phyloP scores from a whole-genome alignment of 2,329 filamentous ascomycete genomes.

The Elsinoe ampelina region DNA sequence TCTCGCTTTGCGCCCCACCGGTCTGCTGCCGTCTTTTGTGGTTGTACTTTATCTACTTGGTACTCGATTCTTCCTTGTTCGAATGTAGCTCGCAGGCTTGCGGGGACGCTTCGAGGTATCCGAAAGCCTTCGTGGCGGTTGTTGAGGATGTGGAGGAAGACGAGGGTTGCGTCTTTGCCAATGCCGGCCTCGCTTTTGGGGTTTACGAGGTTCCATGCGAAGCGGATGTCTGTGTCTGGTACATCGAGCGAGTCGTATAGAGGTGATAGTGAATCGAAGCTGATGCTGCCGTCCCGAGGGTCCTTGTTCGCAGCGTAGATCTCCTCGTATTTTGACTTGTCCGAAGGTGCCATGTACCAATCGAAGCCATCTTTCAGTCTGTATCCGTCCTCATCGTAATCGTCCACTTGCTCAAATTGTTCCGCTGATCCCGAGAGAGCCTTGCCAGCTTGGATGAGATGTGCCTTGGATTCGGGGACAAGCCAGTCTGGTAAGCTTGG shows the following conservation, averaged over 20 bases:
- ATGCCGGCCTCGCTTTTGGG: slow-evolving; percentile 73
- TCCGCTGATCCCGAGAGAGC: slow-evolving; percentile 71
- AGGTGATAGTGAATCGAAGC: slow-evolving; percentile 68
- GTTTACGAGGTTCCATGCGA: slow-evolving; percentile 96
- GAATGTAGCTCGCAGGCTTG: slow-evolving; percentile 82
- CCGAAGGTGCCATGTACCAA: slow-evolving; percentile 94
- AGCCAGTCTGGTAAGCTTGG: slow-evolving; percentile 84
- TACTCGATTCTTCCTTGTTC: slow-evolving; percentile 97
- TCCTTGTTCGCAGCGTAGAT: slow-evolving; percentile 93
- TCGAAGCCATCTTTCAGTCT: slow-evolving; percentile 95
- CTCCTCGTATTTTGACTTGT: slow-evolving; percentile 91
- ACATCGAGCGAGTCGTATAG: slow-evolving; percentile 75
- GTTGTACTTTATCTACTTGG: slow-evolving; percentile 67
- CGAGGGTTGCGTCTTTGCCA: slow-evolving; percentile 88
- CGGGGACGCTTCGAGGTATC: slow-evolving; percentile 83
- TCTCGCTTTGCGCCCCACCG: slow-evolving; percentile 73
- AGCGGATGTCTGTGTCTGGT: slow-evolving; percentile 70
- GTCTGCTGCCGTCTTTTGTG: slow-evolving; percentile 49
- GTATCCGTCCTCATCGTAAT: slow-evolving; percentile 65
- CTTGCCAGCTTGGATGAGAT: slow-evolving; percentile 74
- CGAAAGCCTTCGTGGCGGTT: slow-evolving; percentile 91
- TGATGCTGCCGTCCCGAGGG: slow-evolving; percentile 60
- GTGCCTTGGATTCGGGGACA: slow-evolving; percentile 86
- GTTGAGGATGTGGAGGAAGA: slow-evolving; percentile 94
- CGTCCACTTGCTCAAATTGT: slow-evolving; percentile 73